Evolutionary conservation across 805 yeast species (phyloP), one percentile per base, ranked within the genome.

Genomic region (Saccharomycopsis olivae): DNA sequence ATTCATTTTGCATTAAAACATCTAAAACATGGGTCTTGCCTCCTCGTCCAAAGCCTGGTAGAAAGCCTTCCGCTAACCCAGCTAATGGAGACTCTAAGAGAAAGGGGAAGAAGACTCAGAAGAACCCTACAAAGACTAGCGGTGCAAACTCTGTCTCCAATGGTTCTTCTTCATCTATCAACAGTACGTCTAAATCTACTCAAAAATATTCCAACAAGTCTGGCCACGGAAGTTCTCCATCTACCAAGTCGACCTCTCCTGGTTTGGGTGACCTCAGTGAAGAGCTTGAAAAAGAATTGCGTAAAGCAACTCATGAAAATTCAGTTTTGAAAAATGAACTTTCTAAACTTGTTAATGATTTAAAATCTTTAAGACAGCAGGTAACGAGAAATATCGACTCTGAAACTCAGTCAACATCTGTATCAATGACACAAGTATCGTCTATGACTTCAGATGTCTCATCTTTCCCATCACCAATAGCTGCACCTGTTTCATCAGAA

Each of bases 101-200:
- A 39, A 85, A 85, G 96, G 48, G 94, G 86, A 56, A 68, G 95
- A 48, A 64, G 94, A 51, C 94, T 95, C 16, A 81, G 82, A 24
- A 62, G 87, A 38, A 84, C 86, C 6, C 75, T 75, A 43, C 94
- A 82, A 54, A 16, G n/a, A n/a, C n/a, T n/a, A n/a, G n/a, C n/a
- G n/a, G n/a, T n/a, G n/a, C n/a, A n/a, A n/a, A n/a, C n/a, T n/a
- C n/a, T n/a, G n/a, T n/a, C n/a, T n/a, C n/a, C 10, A n/a, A n/a
- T n/a, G n/a, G n/a, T n/a, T n/a, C n/a, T n/a, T n/a, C n/a, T n/a
- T n/a, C n/a, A n/a, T n/a, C n/a, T n/a, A n/a, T n/a, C n/a, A n/a
- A n/a, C n/a, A n/a, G n/a, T n/a, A n/a, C n/a, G n/a, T n/a, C n/a
- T n/a, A n/a, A n/a, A n/a, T n/a, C n/a, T n/a, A n/a, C n/a, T n/a